These are phyloP conservation scores for Hymenoscyphus linearis DNA, from an alignment of 2,329 filamentous ascomycete species.

Conservation along the genomic window DNA sequence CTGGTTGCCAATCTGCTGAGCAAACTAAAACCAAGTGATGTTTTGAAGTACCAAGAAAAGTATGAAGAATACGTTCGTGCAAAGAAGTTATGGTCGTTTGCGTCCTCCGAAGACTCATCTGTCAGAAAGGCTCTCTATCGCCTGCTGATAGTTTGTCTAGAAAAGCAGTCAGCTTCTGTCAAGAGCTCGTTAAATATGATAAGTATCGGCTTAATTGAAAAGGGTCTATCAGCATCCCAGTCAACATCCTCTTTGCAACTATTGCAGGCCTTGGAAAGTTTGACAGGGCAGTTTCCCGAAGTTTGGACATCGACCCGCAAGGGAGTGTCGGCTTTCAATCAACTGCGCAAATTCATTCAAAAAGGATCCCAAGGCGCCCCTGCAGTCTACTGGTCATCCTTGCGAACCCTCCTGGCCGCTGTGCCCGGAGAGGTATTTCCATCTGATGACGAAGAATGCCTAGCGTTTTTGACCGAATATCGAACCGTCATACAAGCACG, in stretches of 20 bases:
- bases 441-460: constrained; percentile 46
- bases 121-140: constrained; percentile 49
- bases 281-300: constrained; percentile 61
- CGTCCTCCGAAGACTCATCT: constrained; percentile 55
- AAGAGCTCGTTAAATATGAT: constrained; percentile 46
- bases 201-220: constrained; percentile 59
- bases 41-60: constrained; percentile 52
- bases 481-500: constrained; percentile 65
- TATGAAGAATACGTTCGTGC: constrained; percentile 62
- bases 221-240: constrained; percentile 69
- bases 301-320: constrained; percentile 64
- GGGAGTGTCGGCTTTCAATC: constrained; percentile 46
- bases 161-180: constrained; percentile 42
- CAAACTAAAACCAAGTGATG: constrained; percentile 44
- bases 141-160: constrained; percentile 45
- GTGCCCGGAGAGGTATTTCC: constrained; percentile 54
- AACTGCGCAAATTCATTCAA: constrained; percentile 68
- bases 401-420: constrained; percentile 55
- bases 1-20: constrained; percentile 50
- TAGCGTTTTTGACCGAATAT: constrained; percentile 60
- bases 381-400: constrained; percentile 65
- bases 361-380: constrained; percentile 79
- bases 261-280: constrained; percentile 56
- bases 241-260: constrained; percentile 68
- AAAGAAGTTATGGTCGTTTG: constrained; percentile 57